Base-by-base conservation (phyloP, 805 yeast genomes). In the Soucietia sequanensis region DNA sequence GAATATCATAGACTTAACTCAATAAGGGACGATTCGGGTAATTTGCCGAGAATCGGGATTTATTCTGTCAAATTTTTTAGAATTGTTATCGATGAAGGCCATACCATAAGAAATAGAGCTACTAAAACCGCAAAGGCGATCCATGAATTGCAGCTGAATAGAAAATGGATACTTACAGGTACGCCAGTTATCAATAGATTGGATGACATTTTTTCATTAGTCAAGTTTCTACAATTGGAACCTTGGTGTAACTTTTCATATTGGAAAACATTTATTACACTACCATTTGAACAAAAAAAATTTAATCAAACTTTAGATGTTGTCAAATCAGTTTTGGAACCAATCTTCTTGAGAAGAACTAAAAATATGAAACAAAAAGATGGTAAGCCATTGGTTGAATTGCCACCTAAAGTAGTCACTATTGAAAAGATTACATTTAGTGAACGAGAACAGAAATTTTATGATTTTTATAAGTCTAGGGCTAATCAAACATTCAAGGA, bases 131-230 rank as follows among this genome's bases (percentile, higher is more conserved):
- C 96, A 0, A 81, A 80, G 43, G 84, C 97, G 0, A 72, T 89
- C 6, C 78, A 76, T 57, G 83, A 76, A 15, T 52, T 90, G n/a
- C 50, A 61, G 7, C 78, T 86, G 47, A 65, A 70, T 13, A 68
- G 93, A 31, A 78, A 78, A 41, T 90, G 98, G 98, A 69, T 84
- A 3, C 65, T 91, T 30, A 88, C 97, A 0, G 98, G 98, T 6
- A 90, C 98, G 0, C 97, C 98, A 0, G 85, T 90, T 19, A 84
- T 89, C 25, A 90, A 90, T 56, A 65, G 90, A 42, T 65, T 91
- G 7, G 97, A 91, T 56, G 98, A 91, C 56, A 60, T 91, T 30
- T 90, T 76, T 52, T 81, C 95, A 5, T 59, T 89, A 31, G 76
- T 89, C 12, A 78, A 79, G 45, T 91, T 82, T 49, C 60, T 91